Evolutionary conservation across 805 yeast species (phyloP), one percentile per base, ranked within the genome.

Genomic region (Ogataea thermomethanolica): DNA sequence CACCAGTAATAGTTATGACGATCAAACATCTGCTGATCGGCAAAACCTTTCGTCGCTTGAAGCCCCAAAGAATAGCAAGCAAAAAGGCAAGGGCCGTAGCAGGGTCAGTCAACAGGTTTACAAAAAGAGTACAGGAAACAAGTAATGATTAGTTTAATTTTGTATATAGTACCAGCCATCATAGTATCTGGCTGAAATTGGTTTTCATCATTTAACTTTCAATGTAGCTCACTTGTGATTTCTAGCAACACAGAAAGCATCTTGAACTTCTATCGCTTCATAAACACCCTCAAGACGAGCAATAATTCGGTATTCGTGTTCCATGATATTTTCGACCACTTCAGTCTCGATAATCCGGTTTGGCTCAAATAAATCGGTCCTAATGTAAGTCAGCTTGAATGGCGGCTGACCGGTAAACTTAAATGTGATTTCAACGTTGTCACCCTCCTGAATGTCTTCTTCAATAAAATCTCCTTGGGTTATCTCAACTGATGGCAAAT

Each of bases 401-500:
- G 99, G 99, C 8, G 98, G 95, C 0, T 80, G 76, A 11, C 99
- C 99, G 25, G 76, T 74, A 54, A 93, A 85, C 14, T 78, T 74
- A 64, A 93, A 91, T 2, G 74, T 74, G 34, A 93, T 79, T 57
- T 89, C 96, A 1, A 95, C 90, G 55, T 84, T 86, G 50, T 93
- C 99, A 33, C 98, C 99, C 58, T 88, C 95, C 54, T 89, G 95
- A 30, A 93, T 85, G 59, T 87, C 91, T 55, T 81, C 90, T 41
- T 81, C 76, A 7, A 81, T 65, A 12, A 76, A 67, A 41, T 78
- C 81, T n/a, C 96, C 95, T 53, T 82, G 85, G 17, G 82, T 76
- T 11, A 91, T 80, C 44, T 83, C 89, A 11, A 91, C 96, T 0
- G 95, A 81, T 2, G 82, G 82, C 11, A 77, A 56, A 27, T 74